Conservation (phyloP, 768 basidiomycete species). For the Arthromyces matolae region DNA sequence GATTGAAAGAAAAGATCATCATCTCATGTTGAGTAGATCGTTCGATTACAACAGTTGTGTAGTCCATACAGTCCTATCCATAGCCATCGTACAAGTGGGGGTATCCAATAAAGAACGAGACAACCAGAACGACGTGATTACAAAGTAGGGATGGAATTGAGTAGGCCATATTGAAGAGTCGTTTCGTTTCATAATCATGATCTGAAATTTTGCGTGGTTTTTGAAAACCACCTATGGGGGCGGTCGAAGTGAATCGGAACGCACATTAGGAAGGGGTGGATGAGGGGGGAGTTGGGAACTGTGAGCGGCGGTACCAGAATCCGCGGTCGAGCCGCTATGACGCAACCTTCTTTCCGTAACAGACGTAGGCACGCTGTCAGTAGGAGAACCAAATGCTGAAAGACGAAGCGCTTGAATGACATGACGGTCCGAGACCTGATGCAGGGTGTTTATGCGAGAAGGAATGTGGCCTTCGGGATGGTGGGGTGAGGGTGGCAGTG, state of each 20-base stretch:
- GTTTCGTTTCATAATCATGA: too few relatives aligned
- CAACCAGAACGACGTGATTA: too few relatives aligned
- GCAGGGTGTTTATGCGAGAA: too few relatives aligned
- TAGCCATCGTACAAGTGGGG: too few relatives aligned
- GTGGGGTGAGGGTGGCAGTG: conserved; percentile 41
- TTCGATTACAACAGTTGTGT: too few relatives aligned
- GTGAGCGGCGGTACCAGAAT: conserved; percentile 1
- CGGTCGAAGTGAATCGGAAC: neutral
- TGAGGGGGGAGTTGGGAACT: conserved; percentile 39
- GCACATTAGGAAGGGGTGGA: conserved; percentile 32
- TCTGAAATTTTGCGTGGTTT: too few relatives aligned
- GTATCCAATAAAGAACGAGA: too few relatives aligned
- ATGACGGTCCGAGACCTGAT: conserved; percentile 23
- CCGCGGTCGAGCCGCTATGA: conserved; percentile 35
- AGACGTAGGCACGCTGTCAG: conserved; percentile 54
- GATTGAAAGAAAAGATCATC: too few relatives aligned
- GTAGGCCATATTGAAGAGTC: neutral
- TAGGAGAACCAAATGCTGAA: conserved; percentile 43
- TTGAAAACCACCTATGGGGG: neutral
- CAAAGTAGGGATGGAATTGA: too few relatives aligned
- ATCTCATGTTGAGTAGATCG: too few relatives aligned
- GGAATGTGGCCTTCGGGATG: conserved; percentile 21
- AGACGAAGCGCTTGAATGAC: conserved; percentile 31
- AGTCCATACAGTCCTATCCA: too few relatives aligned
- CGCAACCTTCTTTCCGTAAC: conserved; percentile 53